Percentiles rank a stretch among this genome's conserved stretches.
Conservation (phyloP, 352 stramenopile genomes). For the Phytophthora multivora region DNA sequence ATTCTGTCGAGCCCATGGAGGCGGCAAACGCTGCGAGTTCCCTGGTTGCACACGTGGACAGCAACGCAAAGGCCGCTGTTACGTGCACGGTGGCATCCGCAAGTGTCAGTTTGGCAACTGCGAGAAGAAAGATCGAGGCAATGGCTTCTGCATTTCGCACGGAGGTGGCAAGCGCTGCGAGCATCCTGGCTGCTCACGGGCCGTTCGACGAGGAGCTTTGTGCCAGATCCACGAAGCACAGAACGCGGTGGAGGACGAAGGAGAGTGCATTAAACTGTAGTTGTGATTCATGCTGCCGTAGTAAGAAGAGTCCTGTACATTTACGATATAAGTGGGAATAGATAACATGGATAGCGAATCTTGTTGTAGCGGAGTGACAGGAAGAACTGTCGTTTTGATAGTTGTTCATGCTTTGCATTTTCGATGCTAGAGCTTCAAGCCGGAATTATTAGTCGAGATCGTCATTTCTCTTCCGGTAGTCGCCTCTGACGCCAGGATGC, state of each 20-base stretch:
- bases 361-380: background rate
- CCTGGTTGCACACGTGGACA: slow-evolving; percentile 70
- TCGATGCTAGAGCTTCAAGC: slow-evolving; percentile 9
- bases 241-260: slow-evolving; percentile 1
- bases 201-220: slow-evolving; percentile 58
- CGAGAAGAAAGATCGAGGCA: slow-evolving; percentile 88
- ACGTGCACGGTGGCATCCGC: slow-evolving; percentile 84
- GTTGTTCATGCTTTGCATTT: slow-evolving; percentile 2
- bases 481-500: slow-evolving; percentile 5
- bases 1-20: slow-evolving; percentile 81
- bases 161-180: slow-evolving; percentile 74
- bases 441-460: background rate
- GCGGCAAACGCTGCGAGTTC: slow-evolving; percentile 82
- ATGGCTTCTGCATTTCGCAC: slow-evolving; percentile 78
- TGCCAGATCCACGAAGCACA: slow-evolving; percentile 63
- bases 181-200: slow-evolving; percentile 45
- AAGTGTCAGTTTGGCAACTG: slow-evolving; percentile 75
- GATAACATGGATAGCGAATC: slow-evolving; percentile 8
- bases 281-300: slow-evolving; percentile 19
- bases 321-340: slow-evolving; percentile 23
- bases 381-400: background rate
- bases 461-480: slow-evolving; percentile 9
- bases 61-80: slow-evolving; percentile 85
- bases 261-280: slow-evolving; percentile 24
- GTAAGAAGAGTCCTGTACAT: slow-evolving; percentile 32